These are phyloP conservation scores for Ascochyta clinopodiicola DNA, from an alignment of 2,329 filamentous ascomycete genomes.

Conservation along the genomic window DNA sequence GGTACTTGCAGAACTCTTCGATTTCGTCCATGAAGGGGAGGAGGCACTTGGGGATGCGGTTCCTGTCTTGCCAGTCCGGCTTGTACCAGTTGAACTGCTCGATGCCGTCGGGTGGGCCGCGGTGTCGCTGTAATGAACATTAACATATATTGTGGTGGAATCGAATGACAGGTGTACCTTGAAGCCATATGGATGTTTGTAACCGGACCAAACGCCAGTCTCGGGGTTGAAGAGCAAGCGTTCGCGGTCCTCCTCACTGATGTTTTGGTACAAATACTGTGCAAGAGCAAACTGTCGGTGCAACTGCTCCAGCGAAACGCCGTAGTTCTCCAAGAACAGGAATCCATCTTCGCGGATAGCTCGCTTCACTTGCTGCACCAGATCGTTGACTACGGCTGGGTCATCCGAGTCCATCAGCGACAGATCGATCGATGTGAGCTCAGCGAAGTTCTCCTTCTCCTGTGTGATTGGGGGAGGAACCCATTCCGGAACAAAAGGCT, in stretches of 20 bases:
- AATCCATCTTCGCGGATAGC: slow-evolving; percentile 46
- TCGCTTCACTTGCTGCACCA: slow-evolving; percentile 50
- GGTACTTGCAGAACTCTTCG: slow-evolving; percentile 54
- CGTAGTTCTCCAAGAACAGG: slow-evolving; percentile 59
- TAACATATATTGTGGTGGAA: background rate
- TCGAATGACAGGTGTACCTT: slow-evolving; percentile 37
- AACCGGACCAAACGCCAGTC: slow-evolving; percentile 58
- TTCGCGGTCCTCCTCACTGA: slow-evolving; percentile 58
- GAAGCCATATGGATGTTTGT: slow-evolving; percentile 58
- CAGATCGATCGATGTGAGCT: slow-evolving; percentile 42
- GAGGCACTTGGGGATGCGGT: slow-evolving; percentile 56
- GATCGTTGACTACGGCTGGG: slow-evolving; percentile 49
- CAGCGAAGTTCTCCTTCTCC: slow-evolving; percentile 52
- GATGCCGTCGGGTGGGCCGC: slow-evolving; percentile 56
- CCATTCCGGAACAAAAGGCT: slow-evolving; percentile 32
- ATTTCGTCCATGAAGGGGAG: slow-evolving; percentile 60
- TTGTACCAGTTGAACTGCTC: slow-evolving; percentile 64
- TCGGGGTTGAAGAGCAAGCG: slow-evolving; percentile 57
- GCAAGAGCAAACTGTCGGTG: slow-evolving; percentile 60
- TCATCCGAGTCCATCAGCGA: slow-evolving; percentile 42
- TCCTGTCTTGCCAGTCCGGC: slow-evolving; percentile 52
- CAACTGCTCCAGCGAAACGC: slow-evolving; percentile 55
- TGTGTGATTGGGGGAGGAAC: slow-evolving; percentile 55
- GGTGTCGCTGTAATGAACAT: slow-evolving; percentile 36
- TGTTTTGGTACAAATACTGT: slow-evolving; percentile 59